These are phyloP conservation scores for Adansonia gregorii DNA, from an alignment of 441 rosid species.

Conservation along the genomic window DNA sequence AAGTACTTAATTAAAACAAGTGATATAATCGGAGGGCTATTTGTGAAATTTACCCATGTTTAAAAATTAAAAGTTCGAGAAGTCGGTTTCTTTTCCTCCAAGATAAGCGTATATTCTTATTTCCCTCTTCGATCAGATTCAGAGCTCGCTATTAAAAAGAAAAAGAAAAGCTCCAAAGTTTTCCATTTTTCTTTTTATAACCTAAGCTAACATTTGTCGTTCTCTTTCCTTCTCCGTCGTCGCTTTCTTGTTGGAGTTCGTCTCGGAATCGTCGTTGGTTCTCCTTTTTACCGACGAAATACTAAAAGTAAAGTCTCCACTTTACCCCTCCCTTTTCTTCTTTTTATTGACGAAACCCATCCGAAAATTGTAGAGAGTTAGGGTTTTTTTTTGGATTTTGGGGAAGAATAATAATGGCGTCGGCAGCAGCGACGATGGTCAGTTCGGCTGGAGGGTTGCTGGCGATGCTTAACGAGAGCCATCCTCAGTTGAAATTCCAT, in stretches of 20 bases:
- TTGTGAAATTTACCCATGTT: neutral
- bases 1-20: no score
- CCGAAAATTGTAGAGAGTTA: neutral
- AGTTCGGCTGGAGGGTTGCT: slow-evolving; percentile 90
- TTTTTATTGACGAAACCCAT: neutral
- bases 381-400: neutral
- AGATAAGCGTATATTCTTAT: neutral
- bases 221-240: neutral
- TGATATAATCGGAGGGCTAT: no score
- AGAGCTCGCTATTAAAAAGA: neutral
- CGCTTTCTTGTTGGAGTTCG: neutral
- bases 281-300: slow-evolving; percentile 8
- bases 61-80: neutral
- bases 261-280: neutral
- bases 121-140: slow-evolving; percentile 13
- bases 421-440: slow-evolving; percentile 74
- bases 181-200: neutral
- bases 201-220: neutral
- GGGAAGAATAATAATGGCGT: neutral
- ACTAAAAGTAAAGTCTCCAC: neutral
- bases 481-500: slow-evolving; percentile 80
- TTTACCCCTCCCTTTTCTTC: neutral
- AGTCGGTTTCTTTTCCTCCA: slow-evolving; percentile 14
- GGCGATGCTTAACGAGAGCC: slow-evolving; percentile 92
- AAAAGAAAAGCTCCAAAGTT: neutral